Evolutionary conservation across 805 yeast species (phyloP).

Genomic region (Zygosaccharomyces bailii): DNA sequence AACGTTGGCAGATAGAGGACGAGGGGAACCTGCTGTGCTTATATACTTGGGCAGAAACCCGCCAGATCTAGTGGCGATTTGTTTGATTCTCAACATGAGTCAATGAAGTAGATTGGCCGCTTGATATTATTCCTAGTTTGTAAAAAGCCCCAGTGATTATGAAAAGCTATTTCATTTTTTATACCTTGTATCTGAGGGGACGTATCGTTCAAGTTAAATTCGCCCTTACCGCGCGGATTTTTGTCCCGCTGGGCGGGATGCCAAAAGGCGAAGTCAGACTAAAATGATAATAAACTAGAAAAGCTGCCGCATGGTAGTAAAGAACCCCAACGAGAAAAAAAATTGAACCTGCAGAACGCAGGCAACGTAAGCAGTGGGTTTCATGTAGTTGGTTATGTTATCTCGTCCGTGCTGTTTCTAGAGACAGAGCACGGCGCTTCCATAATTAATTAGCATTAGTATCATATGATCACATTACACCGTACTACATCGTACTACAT

Average conservation of each 20-base stretch:
- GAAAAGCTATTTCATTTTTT: neutral
- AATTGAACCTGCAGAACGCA: no score
- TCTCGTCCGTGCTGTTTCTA: no score
- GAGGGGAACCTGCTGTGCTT: neutral
- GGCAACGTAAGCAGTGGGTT: no score
- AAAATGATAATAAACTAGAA: neutral
- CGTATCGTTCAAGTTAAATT: neutral
- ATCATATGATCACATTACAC: constrained; percentile 5
- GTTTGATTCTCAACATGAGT: constrained; percentile 3
- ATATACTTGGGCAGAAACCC: constrained; percentile 3
- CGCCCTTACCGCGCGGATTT: constrained; percentile 6
- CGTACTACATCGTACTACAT: constrained; percentile 6
- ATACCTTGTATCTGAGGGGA: neutral
- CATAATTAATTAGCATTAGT: constrained; percentile 1
- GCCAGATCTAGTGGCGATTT: neutral
- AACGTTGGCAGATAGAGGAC: neutral
- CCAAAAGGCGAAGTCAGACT: neutral
- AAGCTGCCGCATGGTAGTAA: neutral
- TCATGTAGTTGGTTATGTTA: no score
- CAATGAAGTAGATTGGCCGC: neutral
- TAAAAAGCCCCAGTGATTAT: neutral
- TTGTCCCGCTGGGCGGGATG: constrained; percentile 4
- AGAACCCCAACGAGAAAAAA: neutral
- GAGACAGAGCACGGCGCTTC: constrained; percentile 1
- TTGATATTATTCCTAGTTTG: neutral